Base-by-base conservation (phyloP, 2,329 filamentous ascomycete species). In the Colletotrichum limetticola region DNA sequence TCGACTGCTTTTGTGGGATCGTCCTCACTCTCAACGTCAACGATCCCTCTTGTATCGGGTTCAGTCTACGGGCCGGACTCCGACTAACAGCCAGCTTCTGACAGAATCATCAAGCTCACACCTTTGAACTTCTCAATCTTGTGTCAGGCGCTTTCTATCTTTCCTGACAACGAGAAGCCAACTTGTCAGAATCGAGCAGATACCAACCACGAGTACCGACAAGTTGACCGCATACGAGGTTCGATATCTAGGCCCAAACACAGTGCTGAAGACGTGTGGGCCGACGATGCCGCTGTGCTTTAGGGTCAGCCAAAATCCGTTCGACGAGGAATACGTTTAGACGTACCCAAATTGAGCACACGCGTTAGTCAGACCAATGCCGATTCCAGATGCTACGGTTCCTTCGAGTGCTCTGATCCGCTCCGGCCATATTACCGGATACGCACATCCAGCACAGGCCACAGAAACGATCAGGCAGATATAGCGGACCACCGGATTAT, bases 271-370 rank as follows among this genome's bases (percentile, higher is more conserved):
- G 9, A 49, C 42, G 19, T 49, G 42, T 11, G 42, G 42, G 7
- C 42, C 42, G 8, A 49, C 42, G 4, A 22, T 49, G 3, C 42
- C 42, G 9, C 42, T 49, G 19, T 49, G 2, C 19, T 7, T 4
- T 1, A n/a, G 0, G 0, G 4, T 49, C 19, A 49, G 42, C 7
- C 1, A 9, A 49, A 19, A 4, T 2, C 42, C 8, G 0, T 3
- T n/a, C 7, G 42, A 49, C 0, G 19, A 8, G 19, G 7, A 4
- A 9, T 8, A 8, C 1, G 3, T 4, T n/a, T 9, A 6, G 7
- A 49, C 42, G 3, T 49, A 49, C 42, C 42, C 42, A 4, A 49
- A 49, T 8, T 49, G 42, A n/a, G 42, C 42, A 8, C 42, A 49
- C 8, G 42, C 42, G 4, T 22, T 49, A 1, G 42, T 49, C 42